These are phyloP conservation scores for Pseudopyricularia cyperi DNA, from an alignment of 2,329 filamentous ascomycete genomes.

Conservation along the genomic window DNA sequence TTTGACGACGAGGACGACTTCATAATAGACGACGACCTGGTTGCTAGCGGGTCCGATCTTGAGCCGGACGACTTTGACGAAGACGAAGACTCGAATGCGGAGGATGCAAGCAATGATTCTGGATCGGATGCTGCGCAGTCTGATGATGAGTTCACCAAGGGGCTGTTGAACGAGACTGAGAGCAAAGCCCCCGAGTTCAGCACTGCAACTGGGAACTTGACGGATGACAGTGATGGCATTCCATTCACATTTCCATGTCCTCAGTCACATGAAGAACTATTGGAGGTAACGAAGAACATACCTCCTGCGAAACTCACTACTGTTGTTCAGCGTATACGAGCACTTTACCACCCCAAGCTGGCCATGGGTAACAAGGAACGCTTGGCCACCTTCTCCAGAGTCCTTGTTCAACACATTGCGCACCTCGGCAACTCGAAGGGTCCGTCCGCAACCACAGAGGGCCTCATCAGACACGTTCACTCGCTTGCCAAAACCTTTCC, in stretches of 20 bases:
- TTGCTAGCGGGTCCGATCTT: conserved; percentile 68
- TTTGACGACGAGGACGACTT: conserved; percentile 95
- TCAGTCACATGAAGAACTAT: conserved; percentile 59
- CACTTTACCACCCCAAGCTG: conserved; percentile 83
- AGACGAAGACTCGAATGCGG: conserved; percentile 18
- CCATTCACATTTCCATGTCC: conserved; percentile 84
- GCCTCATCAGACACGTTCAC: conserved; percentile 77
- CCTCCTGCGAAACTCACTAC: conserved; percentile 55
- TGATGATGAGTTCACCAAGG: conserved; percentile 60
- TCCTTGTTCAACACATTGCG: conserved; percentile 50
- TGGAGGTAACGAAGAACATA: conserved; percentile 51
- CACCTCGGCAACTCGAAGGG: conserved; percentile 27
- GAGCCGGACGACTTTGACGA: conserved; percentile 35
- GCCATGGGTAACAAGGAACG: conserved; percentile 75
- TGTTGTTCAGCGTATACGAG: conserved; percentile 78
- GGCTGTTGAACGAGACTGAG: conserved; percentile 48
- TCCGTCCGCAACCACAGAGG: conserved; percentile 61
- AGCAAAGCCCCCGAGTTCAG: conserved; percentile 38
- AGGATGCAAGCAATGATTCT: conserved; percentile 18
- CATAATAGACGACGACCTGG: conserved; percentile 73
- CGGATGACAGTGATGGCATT: conserved; percentile 40
- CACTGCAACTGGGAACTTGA: conserved; percentile 25
- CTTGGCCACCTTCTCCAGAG: conserved; percentile 52
- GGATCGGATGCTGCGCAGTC: conserved; percentile 12
- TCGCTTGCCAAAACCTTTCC: conserved; percentile 82